Percentiles rank a stretch among this genome's conserved stretches.
phyloP scores from a whole-genome alignment of 495 filamentous ascomycete genomes.

The Aeminium ludgeri region DNA sequence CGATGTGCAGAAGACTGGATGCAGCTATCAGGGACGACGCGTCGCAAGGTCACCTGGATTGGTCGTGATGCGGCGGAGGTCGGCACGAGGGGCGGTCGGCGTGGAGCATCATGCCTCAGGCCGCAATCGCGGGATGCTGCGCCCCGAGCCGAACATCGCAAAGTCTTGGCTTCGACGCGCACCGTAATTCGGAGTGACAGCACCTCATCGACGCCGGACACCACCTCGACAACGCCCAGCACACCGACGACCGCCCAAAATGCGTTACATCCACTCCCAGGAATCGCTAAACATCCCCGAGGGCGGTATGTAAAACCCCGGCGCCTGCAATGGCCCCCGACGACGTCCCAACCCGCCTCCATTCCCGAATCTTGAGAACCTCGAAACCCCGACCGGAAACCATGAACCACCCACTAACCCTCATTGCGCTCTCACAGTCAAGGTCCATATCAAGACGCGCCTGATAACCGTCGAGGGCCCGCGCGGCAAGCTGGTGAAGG shows the following conservation, averaged over 20 bases:
- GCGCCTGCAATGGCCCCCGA: not conserved
- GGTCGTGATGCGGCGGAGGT: no score
- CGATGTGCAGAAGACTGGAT: no score
- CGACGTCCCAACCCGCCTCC: not conserved
- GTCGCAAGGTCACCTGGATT: no score
- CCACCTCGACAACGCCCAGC: constrained; percentile 4
- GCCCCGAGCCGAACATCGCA: no score
- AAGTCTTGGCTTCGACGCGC: no score
- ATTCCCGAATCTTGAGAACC: no score
- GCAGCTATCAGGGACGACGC: no score
- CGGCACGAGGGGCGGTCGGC: no score
- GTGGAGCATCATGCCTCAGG: no score
- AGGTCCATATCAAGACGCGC: constrained; percentile 87
- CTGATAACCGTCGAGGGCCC: constrained; percentile 92
- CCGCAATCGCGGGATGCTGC: no score
- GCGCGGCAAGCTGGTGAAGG: constrained; percentile 86
- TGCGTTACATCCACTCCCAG: constrained; percentile 96
- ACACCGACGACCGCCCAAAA: constrained; percentile 36
- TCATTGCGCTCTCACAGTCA: constrained; percentile 45
- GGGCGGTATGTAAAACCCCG: constrained; percentile 57
- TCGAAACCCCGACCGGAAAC: not conserved
- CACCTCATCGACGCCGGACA: not conserved
- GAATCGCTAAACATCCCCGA: constrained; percentile 89
- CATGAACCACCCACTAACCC: constrained; percentile 3
- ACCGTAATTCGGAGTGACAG: no score